Conservation (phyloP, 495 filamentous ascomycete species). For the Penicillium bovifimosum region DNA sequence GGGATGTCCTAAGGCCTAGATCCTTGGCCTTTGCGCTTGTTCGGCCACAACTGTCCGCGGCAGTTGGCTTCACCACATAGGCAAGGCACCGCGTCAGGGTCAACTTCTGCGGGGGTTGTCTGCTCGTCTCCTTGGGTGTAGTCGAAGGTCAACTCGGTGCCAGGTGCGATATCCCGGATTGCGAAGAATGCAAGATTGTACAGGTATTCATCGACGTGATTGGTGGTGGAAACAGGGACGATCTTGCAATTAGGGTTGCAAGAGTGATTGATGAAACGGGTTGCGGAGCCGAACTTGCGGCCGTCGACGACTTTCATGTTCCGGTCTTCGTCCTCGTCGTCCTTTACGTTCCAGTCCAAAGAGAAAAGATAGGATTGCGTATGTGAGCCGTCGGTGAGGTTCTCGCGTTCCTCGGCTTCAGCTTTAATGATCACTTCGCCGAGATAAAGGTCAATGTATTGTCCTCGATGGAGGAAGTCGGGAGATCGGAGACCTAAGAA, state of each 20-base stretch:
- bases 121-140: too few species aligned
- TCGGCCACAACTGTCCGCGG: conserved; percentile 61
- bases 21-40: conserved; percentile 29
- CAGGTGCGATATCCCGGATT: conserved; percentile 56
- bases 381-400: conserved; percentile 33
- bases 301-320: too few species aligned
- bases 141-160: conserved; percentile 69
- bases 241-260: too few species aligned
- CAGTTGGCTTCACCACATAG: too few species aligned
- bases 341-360: conserved; percentile 72
- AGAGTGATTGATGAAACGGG: too few species aligned
- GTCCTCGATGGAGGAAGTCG: conserved; percentile 62
- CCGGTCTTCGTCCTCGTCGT: too few species aligned
- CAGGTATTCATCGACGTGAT: conserved; percentile 61
- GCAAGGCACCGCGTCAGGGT: too few species aligned
- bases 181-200: conserved; percentile 91
- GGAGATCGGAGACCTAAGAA: conserved; percentile 60
- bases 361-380: conserved; percentile 68
- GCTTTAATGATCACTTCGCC: conserved; percentile 74
- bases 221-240: conserved; percentile 72
- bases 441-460: conserved; percentile 84
- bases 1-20: neutral
- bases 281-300: too few species aligned
- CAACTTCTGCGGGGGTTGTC: too few species aligned
- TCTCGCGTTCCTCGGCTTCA: too few species aligned